A percentile compares a stretch with the other conserved stretches of the same genome.
phyloP scores from a whole-genome alignment of 805 yeast genomes.

The Barnettozyma pratensis region DNA sequence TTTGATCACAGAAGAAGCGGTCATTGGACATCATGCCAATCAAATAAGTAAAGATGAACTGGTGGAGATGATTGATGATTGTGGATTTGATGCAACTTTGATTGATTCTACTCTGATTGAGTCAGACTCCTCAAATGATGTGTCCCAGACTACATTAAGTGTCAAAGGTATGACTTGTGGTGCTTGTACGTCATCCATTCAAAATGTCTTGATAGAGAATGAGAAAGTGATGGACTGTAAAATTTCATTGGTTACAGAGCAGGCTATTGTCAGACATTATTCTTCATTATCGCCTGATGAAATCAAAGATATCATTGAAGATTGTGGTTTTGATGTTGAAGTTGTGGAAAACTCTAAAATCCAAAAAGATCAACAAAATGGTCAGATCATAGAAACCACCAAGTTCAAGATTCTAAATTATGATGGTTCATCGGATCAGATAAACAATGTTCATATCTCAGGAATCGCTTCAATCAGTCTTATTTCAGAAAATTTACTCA shows the following conservation, averaged over 20 bases:
- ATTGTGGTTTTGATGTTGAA: constrained; percentile 65
- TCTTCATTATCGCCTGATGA: constrained; percentile 24
- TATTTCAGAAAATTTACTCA: constrained; percentile 1
- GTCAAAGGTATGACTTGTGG: constrained; percentile 27
- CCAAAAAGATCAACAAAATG: background rate
- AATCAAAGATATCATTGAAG: constrained; percentile 57
- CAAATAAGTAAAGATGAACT: constrained; percentile 31
- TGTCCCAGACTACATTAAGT: constrained; percentile 2
- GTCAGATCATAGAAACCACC: constrained; percentile 8
- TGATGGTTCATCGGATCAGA: background rate
- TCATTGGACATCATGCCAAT: constrained; percentile 40
- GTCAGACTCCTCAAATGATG: background rate
- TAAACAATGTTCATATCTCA: constrained; percentile 5
- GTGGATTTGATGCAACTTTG: constrained; percentile 59
- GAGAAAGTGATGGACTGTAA: constrained; percentile 49
- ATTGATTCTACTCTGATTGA: constrained; percentile 8
- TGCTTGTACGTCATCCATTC: constrained; percentile 52
- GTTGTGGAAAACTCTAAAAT: constrained; percentile 16
- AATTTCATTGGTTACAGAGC: constrained; percentile 74
- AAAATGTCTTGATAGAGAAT: constrained; percentile 42
- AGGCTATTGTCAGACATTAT: constrained; percentile 54
- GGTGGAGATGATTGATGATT: constrained; percentile 56
- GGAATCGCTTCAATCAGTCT: constrained; percentile 5
- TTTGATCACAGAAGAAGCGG: constrained; percentile 70
- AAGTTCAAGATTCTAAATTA: constrained; percentile 9